Conservation (phyloP, 352 stramenopile genomes). For the Phytopythium montanum region DNA sequence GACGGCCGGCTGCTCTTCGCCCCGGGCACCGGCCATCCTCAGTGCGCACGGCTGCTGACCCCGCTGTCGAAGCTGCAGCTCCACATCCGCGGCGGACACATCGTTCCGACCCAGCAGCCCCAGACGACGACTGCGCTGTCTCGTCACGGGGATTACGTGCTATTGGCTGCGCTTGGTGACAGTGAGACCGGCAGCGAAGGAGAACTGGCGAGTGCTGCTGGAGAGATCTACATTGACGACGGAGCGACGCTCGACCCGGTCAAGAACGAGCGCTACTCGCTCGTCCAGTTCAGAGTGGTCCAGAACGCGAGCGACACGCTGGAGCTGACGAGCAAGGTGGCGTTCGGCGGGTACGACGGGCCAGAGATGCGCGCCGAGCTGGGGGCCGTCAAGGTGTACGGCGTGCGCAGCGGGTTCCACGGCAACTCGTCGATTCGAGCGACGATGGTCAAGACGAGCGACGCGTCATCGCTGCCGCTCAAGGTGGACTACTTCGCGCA, state of each 20-base stretch:
- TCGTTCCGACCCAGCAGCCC: constrained; percentile 59
- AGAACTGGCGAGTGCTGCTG: constrained; percentile 22
- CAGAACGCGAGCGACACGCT: constrained; percentile 34
- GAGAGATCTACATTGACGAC: constrained; percentile 74
- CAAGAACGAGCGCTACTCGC: constrained; percentile 47
- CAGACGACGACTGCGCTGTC: constrained; percentile 54
- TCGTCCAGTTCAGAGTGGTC: constrained; percentile 36
- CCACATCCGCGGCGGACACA: constrained; percentile 56
- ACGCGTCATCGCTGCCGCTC: constrained; percentile 9
- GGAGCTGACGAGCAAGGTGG: constrained; percentile 31
- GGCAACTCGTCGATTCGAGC: constrained; percentile 57
- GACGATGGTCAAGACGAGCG: constrained; percentile 13
- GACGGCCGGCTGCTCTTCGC: constrained; percentile 19
- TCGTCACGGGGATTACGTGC: constrained; percentile 43
- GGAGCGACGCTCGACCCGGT: constrained; percentile 67
- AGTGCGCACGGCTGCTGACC: constrained; percentile 27
- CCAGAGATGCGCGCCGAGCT: constrained; percentile 65
- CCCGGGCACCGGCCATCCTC: not conserved
- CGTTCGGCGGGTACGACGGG: constrained; percentile 50
- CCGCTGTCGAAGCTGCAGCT: constrained; percentile 57
- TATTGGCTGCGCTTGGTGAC: constrained; percentile 48
- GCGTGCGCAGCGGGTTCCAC: constrained; percentile 38
- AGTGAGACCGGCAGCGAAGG: not conserved
- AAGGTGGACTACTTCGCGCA: constrained; percentile 70
- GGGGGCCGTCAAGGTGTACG: constrained; percentile 50